Base-by-base conservation (phyloP, 1,139 yeast genomes). In the Protomyces lactucae-debilis region DNA sequence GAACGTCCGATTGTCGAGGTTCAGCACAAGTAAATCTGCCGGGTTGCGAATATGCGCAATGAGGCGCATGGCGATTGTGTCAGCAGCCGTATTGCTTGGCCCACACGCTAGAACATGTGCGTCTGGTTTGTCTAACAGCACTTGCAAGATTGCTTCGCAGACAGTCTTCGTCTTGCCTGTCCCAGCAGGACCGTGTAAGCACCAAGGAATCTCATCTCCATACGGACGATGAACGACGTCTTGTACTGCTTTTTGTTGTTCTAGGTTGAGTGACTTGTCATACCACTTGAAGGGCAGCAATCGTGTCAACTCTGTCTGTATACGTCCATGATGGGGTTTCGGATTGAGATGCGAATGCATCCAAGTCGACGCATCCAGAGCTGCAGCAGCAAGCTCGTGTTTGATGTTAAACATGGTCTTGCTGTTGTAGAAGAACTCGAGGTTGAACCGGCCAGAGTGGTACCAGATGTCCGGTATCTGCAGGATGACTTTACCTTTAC, bases 151-250 rank as follows among this genome's bases (percentile, higher is more conserved):
- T 6, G 67, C 53, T 51, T 68, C 69, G 36, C 66, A 67, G 21
- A 68, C 63, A 1, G 69, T 68, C 57, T 67, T 67, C 3, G 70
- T 68, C 59, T 68, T 68, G 52, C 69, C 69, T 5, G 69, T 68
- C 4, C 69, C 69, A 1, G 69, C 69, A 4, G 69, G 70, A 10
- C 69, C 69, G 1, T 66, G 67, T 21, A 68, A 63, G 39, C 65
- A 56, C 55, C 63, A 68, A 25, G 69, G 69, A 18, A 59, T 25
- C 9, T 65, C 65, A 23, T 63, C 54, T 65, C 61, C 37, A 64
- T 54, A 52, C 55, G 54, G 48, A 5, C 48, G 48, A 16, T 43
- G 48, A 16, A 43, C 16, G 65, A 46, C n/a, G 66, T 69, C 43
- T 56, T 60, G 59, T 55, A 61, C 53, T 18, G 57, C 53, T 28